Conservation (phyloP, 495 filamentous ascomycete genomes). For the Xylaria telfairii region DNA sequence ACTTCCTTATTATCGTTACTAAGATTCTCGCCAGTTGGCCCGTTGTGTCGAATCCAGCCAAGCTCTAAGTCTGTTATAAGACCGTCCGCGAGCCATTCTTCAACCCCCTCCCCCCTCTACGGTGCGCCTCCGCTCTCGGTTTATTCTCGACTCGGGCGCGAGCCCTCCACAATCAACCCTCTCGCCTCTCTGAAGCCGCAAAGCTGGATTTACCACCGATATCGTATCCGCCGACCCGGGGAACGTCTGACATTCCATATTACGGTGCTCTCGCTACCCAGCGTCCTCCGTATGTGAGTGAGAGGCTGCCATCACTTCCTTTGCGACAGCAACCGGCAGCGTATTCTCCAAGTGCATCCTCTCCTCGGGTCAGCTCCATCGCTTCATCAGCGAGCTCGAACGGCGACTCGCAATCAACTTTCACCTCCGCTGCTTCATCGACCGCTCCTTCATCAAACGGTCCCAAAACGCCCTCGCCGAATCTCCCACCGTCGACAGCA, state of each 20-base stretch:
- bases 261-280: constrained; percentile 75
- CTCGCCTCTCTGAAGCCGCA: constrained; percentile 66
- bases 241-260: constrained; percentile 77
- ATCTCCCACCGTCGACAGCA: constrained; percentile 47
- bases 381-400: constrained; percentile 61
- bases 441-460: constrained; percentile 59
- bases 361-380: constrained; percentile 72
- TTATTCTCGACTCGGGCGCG: neutral
- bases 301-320: constrained; percentile 79
- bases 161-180: constrained; percentile 19
- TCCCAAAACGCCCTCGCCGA: constrained; percentile 63
- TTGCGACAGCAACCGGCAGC: constrained; percentile 67
- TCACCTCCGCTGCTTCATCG: constrained; percentile 59
- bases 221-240: constrained; percentile 89
- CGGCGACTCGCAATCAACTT: constrained; percentile 59
- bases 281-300: constrained; percentile 69
- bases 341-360: constrained; percentile 69
- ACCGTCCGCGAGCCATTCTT: neutral
- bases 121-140: neutral
- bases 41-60: neutral
- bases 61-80: neutral
- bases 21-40: neutral
- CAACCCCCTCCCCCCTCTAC: neutral
- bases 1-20: neutral
- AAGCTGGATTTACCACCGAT: constrained; percentile 99